Conservation (phyloP, 306 rosid species). For the Cyamopsis tetragonoloba region DNA sequence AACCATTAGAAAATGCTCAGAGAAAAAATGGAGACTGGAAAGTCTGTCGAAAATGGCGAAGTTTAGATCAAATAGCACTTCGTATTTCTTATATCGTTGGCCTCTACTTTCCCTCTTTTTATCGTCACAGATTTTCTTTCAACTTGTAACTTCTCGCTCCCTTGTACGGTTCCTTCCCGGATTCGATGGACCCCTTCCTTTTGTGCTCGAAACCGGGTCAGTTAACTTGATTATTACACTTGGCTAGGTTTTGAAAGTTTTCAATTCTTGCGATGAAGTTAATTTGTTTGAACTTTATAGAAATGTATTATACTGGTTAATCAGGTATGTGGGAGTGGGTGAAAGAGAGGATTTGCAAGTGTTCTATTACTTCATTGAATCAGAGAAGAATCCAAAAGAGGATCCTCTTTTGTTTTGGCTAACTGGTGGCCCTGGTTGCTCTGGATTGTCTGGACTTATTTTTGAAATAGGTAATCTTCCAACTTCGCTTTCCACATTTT, state of each 20-base stretch:
- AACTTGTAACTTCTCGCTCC: background rate
- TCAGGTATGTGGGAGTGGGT: slow-evolving; percentile 63
- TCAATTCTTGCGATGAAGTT: too few relatives aligned
- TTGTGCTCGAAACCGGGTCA: slow-evolving; percentile 59
- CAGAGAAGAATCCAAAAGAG: slow-evolving; percentile 48
- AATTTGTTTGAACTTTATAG: too few relatives aligned
- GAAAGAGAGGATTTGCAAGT: slow-evolving; percentile 48
- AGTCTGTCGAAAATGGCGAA: slow-evolving; percentile 16
- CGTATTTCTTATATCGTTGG: background rate
- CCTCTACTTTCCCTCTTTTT: background rate
- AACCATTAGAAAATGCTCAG: too few relatives aligned
- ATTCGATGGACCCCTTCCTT: slow-evolving; percentile 57
- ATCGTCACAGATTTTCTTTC: background rate
- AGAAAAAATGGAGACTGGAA: background rate
- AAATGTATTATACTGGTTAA: background rate
- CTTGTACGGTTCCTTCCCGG: slow-evolving; percentile 53
- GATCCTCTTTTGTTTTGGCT: slow-evolving; percentile 70
- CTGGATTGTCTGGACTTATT: slow-evolving; percentile 40
- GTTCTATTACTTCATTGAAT: slow-evolving; percentile 57
- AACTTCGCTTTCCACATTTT: too few relatives aligned
- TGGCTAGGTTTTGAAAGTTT: too few relatives aligned
- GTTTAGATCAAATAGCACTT: background rate
- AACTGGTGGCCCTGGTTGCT: slow-evolving; percentile 73
- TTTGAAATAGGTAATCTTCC: slow-evolving; percentile 43
- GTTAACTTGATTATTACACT: too few relatives aligned